Evolutionary conservation across 179 eudicot species (phyloP).

Genomic region (Heliamphora pulchella): DNA sequence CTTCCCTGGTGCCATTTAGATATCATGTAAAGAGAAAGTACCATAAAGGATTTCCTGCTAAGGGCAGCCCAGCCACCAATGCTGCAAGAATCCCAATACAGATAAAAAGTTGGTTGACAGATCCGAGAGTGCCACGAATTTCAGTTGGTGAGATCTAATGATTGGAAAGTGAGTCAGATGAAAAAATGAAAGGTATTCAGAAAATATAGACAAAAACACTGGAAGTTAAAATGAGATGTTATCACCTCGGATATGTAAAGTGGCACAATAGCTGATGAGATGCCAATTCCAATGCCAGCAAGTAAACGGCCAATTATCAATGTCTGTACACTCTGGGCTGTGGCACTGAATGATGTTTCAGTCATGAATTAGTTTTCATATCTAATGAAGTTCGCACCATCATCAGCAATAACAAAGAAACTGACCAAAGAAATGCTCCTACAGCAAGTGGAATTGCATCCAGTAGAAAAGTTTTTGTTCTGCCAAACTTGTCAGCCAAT

Average conservation of each 20-base stretch:
- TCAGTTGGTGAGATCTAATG: constrained; percentile 92
- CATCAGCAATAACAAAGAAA: constrained; percentile 12
- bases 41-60: constrained; percentile 87
- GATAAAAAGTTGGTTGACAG: constrained; percentile 91
- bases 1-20: neutral
- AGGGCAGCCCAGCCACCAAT: constrained; percentile 90
- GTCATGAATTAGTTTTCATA: constrained; percentile 14
- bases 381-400: constrained; percentile 6
- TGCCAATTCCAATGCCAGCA: constrained; percentile 92
- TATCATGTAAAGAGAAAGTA: constrained; percentile 26
- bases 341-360: constrained; percentile 41
- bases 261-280: constrained; percentile 93
- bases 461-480: constrained; percentile 72
- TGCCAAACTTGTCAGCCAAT: constrained; percentile 88
- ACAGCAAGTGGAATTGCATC: constrained; percentile 89
- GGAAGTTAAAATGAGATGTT: neutral
- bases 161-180: constrained; percentile 19
- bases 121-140: constrained; percentile 95
- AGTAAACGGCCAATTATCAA: constrained; percentile 90
- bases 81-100: constrained; percentile 95
- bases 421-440: constrained; percentile 91
- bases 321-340: constrained; percentile 62
- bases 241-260: constrained; percentile 89
- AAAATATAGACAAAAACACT: neutral
- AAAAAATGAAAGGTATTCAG: neutral